Conservation (phyloP, 2,329 filamentous ascomycete genomes). For the Cylindrodendrum hubeiense region DNA sequence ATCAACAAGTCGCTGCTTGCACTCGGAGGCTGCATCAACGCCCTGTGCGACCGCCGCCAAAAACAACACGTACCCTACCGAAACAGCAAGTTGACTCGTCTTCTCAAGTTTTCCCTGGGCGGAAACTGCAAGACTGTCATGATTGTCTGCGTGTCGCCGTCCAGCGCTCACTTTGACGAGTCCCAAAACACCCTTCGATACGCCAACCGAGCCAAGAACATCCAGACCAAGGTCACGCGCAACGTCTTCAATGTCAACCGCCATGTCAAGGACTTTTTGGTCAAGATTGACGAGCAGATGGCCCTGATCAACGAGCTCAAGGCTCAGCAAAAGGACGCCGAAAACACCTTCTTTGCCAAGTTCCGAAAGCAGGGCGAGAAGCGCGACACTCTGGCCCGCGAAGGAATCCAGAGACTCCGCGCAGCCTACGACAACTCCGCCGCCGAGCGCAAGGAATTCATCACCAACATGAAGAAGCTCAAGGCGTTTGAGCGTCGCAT, state of each 20-base stretch:
- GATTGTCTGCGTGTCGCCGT: constrained; percentile 98
- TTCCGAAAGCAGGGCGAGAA: constrained; percentile 93
- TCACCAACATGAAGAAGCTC: constrained; percentile 83
- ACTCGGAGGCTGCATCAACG: constrained; percentile 97
- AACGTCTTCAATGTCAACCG: constrained; percentile 99
- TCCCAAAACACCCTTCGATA: constrained; percentile 98
- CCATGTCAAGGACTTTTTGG: constrained; percentile 98
- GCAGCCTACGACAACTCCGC: constrained; percentile 86
- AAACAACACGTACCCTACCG: constrained; percentile 96
- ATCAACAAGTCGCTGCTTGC: constrained; percentile 99
- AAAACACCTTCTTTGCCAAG: constrained; percentile 84
- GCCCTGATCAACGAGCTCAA: constrained; percentile 96
- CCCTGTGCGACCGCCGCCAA: constrained; percentile 92
- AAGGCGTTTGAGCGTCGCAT: constrained; percentile 88
- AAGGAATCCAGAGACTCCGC: constrained; percentile 84
- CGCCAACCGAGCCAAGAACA: constrained; percentile 98
- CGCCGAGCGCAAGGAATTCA: constrained; percentile 82
- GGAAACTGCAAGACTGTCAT: constrained; percentile 99
- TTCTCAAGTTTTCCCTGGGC: constrained; percentile 96
- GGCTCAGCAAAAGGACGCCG: constrained; percentile 90
- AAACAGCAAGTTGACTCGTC: constrained; percentile 95
- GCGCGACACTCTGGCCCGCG: constrained; percentile 78
- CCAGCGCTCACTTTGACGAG: constrained; percentile 96
- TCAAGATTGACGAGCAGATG: constrained; percentile 99
- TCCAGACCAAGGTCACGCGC: constrained; percentile 98